These are phyloP conservation scores for Argentina anserina DNA, from an alignment of 306 rosid species.

Conservation along the genomic window DNA sequence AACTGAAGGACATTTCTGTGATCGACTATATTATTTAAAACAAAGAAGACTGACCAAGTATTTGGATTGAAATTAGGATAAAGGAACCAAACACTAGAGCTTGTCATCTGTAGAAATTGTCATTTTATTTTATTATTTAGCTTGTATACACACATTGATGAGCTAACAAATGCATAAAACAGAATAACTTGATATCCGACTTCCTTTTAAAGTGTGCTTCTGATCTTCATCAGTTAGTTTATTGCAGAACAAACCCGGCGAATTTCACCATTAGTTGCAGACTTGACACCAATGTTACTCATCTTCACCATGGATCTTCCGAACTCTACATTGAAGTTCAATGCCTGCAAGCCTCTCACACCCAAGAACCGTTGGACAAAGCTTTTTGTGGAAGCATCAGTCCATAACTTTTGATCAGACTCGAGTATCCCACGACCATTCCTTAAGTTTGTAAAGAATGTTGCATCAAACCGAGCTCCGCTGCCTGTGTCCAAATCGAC, in stretches of 20 bases:
- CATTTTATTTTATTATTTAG: neutral
- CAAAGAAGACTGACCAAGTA: too few species aligned
- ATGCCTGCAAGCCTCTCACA: conserved; percentile 25
- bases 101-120: neutral
- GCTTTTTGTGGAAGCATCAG: conserved; percentile 43
- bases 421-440: conserved; percentile 46
- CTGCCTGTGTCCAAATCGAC: conserved; percentile 50
- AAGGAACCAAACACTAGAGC: too few species aligned
- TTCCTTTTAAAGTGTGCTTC: neutral
- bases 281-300: conserved; percentile 53
- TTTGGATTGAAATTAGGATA: too few species aligned
- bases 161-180: neutral
- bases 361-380: conserved; percentile 42
- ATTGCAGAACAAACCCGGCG: conserved; percentile 50
- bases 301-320: conserved; percentile 64
- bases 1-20: too few species aligned
- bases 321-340: conserved; percentile 44
- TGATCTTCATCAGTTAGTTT: neutral
- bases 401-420: conserved; percentile 62
- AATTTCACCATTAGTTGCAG: conserved; percentile 46
- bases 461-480: conserved; percentile 31
- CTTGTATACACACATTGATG: neutral
- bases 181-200: neutral
- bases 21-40: too few species aligned
- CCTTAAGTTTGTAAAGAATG: conserved; percentile 40